Evolutionary conservation across 2,329 filamentous ascomycete species (phyloP), one percentile per base, ranked within the genome.

Genomic region (Cordyceps cateniannulata): DNA sequence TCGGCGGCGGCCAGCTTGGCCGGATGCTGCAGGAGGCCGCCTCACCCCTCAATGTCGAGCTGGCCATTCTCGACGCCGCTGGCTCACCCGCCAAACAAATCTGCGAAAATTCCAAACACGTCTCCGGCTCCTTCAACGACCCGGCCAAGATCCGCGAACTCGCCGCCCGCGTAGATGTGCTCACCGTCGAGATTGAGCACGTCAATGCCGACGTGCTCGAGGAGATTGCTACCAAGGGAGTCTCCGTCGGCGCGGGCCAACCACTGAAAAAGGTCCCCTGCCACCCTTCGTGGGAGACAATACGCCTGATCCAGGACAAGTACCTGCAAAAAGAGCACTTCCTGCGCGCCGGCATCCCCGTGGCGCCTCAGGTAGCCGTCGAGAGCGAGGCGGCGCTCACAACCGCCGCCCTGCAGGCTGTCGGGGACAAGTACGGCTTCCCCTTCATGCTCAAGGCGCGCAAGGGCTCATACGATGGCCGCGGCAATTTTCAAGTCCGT

Each of bases 171-270:
- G 91, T 87, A 67, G 90, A 96, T 71, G 85, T 96, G 18, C 79
- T 97, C 63, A 97, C 92, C 0, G 90, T 96, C 16, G 93, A 98
- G 75, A 97, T 96, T 65, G 93, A 98, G 79, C 93, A 97, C 75
- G 89, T 97, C 62, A 86, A 97, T 73, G 95, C 91, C n/a, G 81
- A 91, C 58, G 88, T 95, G 25, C 82, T 97, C 5, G 91, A 96
- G 74, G 90, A 96, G 70, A 85, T 97, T 61, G 85, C 84, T 5
- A 83, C 84, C 18, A 77, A 80, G 58, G 85, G 87, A 38, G 85
- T 88, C 4, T 76, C 84, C 64, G 77, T 86, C 24, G 76, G 75
- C 29, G 70, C 69, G 25, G 71, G 72, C 40, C 73, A 68, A 50
- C 55, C 56, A 2, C 68, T 70, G 52, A 81, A 78, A 69, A 79